Conservation (phyloP, 2,329 filamentous ascomycete species). For the Cadophora sp. region DNA sequence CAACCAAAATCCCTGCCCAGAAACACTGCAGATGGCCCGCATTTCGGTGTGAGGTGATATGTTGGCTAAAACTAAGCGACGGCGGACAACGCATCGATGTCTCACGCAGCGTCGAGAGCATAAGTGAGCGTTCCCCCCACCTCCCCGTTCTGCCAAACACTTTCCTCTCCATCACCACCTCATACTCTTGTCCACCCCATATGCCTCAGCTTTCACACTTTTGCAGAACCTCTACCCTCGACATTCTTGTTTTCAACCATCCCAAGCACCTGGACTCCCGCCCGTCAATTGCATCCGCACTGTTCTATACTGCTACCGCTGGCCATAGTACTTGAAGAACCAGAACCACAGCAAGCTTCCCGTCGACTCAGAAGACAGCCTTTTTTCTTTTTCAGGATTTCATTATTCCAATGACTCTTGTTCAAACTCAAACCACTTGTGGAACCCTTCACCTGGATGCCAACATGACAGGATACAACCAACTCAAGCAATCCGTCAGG, state of each 20-base stretch:
- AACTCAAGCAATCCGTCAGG: constrained; percentile 37
- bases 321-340: constrained; percentile 32
- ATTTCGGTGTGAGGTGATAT: constrained; percentile 31
- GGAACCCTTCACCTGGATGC: constrained; percentile 42
- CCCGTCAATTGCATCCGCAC: constrained; percentile 22
- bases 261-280: constrained; percentile 22
- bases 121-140: constrained; percentile 40
- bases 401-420: constrained; percentile 43
- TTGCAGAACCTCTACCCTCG: constrained; percentile 30
- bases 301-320: constrained; percentile 30
- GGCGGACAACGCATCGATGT: constrained; percentile 43
- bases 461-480: constrained; percentile 43
- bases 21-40: constrained; percentile 29
- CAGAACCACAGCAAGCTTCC: constrained; percentile 23
- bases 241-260: constrained; percentile 34
- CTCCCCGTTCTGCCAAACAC: constrained; percentile 24
- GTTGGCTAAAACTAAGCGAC: constrained; percentile 35
- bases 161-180: constrained; percentile 28
- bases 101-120: constrained; percentile 38
- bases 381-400: constrained; percentile 30
- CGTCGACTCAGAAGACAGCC: constrained; percentile 28
- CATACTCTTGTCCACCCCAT: constrained; percentile 22
- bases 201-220: constrained; percentile 31
- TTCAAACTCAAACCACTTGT: constrained; percentile 41
- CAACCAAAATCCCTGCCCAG: constrained; percentile 28